Percentiles rank a stretch among this genome's conserved stretches.
Conservation (phyloP, 2,329 filamentous ascomycete genomes). For the Sporothrix phasma region DNA sequence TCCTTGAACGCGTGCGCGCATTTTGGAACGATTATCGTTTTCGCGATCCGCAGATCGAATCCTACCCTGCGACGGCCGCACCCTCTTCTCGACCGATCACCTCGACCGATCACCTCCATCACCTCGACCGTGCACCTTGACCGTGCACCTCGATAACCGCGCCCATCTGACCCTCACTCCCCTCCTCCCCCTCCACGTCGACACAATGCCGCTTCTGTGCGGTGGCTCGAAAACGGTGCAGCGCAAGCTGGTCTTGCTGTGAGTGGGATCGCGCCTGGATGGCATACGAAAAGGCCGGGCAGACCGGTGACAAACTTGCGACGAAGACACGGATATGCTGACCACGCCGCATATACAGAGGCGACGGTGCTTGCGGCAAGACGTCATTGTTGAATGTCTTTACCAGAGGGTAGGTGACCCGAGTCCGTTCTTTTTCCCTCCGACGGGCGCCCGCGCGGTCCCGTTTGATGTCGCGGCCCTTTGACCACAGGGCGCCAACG, state of each 20-base stretch:
- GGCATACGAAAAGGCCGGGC: neutral
- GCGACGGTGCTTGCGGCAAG: constrained; percentile 94
- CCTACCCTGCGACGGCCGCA: neutral
- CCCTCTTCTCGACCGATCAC: neutral
- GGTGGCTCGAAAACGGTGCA: constrained; percentile 76
- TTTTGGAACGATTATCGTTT: neutral
- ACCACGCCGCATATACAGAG: constrained; percentile 40
- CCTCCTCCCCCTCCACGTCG: neutral
- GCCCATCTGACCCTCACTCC: neutral
- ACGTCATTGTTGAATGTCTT: constrained; percentile 97
- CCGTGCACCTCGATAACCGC: neutral
- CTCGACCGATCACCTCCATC: neutral
- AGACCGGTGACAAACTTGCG: too few relatives aligned
- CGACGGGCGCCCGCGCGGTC: neutral
- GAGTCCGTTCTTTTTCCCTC: neutral
- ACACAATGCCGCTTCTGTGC: constrained; percentile 42
- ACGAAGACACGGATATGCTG: neutral
- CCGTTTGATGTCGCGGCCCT: neutral
- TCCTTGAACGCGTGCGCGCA: neutral
- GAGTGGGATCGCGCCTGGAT: constrained; percentile 29
- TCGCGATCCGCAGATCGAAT: neutral
- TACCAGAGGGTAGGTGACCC: constrained; percentile 69
- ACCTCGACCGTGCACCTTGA: neutral
- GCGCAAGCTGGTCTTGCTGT: constrained; percentile 94
- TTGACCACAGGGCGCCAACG: neutral